Evolutionary conservation across 306 rosid genomes (phyloP).

Genomic region (Quercus berberidifolia): DNA sequence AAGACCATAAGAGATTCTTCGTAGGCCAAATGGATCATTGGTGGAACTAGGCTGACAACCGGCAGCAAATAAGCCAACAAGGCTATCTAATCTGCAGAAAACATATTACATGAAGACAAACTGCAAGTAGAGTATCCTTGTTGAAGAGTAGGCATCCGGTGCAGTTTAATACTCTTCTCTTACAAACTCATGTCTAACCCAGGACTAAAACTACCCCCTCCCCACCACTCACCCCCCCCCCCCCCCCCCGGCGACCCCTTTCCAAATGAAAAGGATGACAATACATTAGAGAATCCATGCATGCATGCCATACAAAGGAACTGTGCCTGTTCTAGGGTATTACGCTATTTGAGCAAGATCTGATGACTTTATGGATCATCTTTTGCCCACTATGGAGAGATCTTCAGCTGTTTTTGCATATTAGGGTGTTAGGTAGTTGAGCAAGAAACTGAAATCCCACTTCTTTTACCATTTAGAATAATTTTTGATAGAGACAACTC

Average conservation of each 20-base stretch:
- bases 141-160: background rate
- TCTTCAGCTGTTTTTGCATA: background rate
- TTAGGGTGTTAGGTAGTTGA: background rate
- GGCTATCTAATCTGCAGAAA: slow-evolving; percentile 84
- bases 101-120: slow-evolving; percentile 17
- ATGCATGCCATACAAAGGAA: background rate
- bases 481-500: background rate
- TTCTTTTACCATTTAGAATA: background rate
- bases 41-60: slow-evolving; percentile 96
- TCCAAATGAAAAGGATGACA: background rate
- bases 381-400: background rate
- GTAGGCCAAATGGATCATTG: slow-evolving; percentile 84
- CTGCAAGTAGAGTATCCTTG: slow-evolving; percentile 5
- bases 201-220: background rate
- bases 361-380: background rate
- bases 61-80: slow-evolving; percentile 87
- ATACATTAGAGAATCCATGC: background rate
- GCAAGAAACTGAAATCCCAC: background rate
- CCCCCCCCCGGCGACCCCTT: no score
- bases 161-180: background rate
- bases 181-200: background rate
- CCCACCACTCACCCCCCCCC: background rate
- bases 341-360: background rate
- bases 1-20: slow-evolving; percentile 94
- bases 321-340: background rate